Percentiles rank a stretch among this genome's conserved stretches.
phyloP scores from a whole-genome alignment of 148 eudicot species.

The Chenopodium quinoa region DNA sequence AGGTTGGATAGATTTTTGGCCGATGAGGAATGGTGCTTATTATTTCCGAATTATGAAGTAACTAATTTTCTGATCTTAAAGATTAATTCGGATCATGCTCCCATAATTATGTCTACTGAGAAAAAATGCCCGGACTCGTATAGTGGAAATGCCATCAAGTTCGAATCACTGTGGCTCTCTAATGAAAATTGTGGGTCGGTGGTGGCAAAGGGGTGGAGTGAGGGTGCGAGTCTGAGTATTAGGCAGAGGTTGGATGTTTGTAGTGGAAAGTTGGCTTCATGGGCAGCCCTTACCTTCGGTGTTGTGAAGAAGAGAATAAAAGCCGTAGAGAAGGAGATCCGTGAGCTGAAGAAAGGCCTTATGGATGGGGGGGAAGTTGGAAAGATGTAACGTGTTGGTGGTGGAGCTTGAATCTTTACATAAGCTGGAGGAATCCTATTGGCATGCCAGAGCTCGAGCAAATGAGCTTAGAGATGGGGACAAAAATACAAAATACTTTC shows the following conservation, averaged over 20 bases:
- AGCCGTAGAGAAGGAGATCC: too few species aligned
- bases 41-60: not conserved
- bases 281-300: too few species aligned
- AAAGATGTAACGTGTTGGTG: too few species aligned
- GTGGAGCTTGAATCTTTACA: too few species aligned
- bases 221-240: fast-evolving
- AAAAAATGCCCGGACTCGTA: fast-evolving
- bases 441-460: too few species aligned
- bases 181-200: not conserved
- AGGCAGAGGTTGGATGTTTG: fast-evolving
- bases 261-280: too few species aligned
- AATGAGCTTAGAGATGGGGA: too few species aligned
- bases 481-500: too few species aligned
- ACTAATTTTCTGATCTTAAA: not conserved
- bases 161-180: not conserved
- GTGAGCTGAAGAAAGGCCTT: too few species aligned
- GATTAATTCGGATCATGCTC: not conserved
- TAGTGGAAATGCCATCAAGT: fast-evolving
- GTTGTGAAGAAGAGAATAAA: too few species aligned
- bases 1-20: not conserved
- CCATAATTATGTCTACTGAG: fast-evolving
- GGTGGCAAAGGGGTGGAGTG: not conserved
- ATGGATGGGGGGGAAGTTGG: too few species aligned
- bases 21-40: not conserved
- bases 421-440: too few species aligned